Evolutionary conservation across 2,329 filamentous ascomycete species (phyloP).

Genomic region (Biscogniauxia mediterranea): DNA sequence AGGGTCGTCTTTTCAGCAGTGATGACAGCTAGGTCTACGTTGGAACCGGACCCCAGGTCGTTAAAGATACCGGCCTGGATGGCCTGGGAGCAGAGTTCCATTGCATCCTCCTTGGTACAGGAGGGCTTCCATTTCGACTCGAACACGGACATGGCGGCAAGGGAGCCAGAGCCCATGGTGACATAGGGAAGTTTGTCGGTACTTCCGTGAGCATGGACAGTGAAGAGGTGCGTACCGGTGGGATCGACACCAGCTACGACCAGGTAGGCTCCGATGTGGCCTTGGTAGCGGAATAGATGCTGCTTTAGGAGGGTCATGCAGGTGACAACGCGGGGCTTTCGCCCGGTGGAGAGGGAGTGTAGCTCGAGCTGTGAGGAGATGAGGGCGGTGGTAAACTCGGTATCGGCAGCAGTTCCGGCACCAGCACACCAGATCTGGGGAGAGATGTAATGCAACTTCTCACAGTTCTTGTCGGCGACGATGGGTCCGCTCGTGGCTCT

Average conservation of each 20-base stretch:
- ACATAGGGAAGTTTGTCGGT: conserved; percentile 99
- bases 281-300: conserved; percentile 97
- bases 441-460: conserved; percentile 98
- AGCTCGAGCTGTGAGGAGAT: conserved; percentile 99
- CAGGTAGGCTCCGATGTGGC: conserved; percentile 95
- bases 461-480: conserved; percentile 99
- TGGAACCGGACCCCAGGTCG: conserved; percentile 93
- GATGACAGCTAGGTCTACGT: conserved; percentile 95
- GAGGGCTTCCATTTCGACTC: conserved; percentile 90
- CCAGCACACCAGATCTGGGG: conserved; percentile 99
- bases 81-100: conserved; percentile 69
- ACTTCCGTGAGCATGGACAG: conserved; percentile 95
- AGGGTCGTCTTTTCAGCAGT: conserved; percentile 92
- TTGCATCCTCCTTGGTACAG: conserved; percentile 68
- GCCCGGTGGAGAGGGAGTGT: conserved; percentile 92
- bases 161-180: conserved; percentile 94
- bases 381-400: conserved; percentile 97
- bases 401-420: conserved; percentile 95
- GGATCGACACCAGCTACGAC: conserved; percentile 96
- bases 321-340: conserved; percentile 94
- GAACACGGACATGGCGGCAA: conserved; percentile 97
- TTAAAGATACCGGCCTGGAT: conserved; percentile 98
- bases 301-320: conserved; percentile 99
- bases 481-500: conserved; percentile 96
- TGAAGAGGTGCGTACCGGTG: conserved; percentile 92